A percentile compares a stretch with the other conserved stretches of the same genome.
These are phyloP conservation scores for Rhodocollybia butyracea DNA, from an alignment of 768 basidiomycete genomes.

Conservation along the genomic window DNA sequence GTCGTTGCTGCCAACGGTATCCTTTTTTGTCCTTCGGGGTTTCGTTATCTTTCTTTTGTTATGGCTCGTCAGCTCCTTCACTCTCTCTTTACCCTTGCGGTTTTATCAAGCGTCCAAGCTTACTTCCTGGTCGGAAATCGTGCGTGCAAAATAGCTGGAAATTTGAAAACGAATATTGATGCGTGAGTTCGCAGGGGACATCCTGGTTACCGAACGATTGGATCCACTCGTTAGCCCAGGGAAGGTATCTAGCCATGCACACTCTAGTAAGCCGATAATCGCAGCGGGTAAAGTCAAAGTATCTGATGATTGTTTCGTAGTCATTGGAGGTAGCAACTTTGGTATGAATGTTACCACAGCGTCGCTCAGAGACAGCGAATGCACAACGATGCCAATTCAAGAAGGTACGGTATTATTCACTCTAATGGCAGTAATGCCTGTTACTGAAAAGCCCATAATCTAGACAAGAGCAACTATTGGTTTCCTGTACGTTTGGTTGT, in stretches of 20 bases:
- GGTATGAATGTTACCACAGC: slow-evolving; percentile 37
- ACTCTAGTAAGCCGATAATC: slow-evolving; percentile 32
- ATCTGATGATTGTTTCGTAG: slow-evolving; percentile 20
- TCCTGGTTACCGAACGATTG: slow-evolving; percentile 44
- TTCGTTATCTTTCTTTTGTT: background rate
- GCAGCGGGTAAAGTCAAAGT: background rate
- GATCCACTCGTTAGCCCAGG: slow-evolving; percentile 51
- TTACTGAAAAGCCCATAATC: too few species aligned
- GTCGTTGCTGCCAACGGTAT: background rate
- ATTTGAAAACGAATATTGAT: background rate
- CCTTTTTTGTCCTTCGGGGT: background rate
- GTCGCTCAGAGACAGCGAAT: slow-evolving; percentile 41
- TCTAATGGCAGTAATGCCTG: too few species aligned
- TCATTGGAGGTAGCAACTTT: slow-evolving; percentile 54
- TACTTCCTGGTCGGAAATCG: slow-evolving; percentile 10
- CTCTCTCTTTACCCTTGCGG: slow-evolving; percentile 4
- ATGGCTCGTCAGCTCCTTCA: slow-evolving; percentile 8
- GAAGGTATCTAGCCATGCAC: slow-evolving; percentile 42
- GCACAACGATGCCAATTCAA: slow-evolving; percentile 50
- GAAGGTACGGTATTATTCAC: too few species aligned
- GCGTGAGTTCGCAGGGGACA: slow-evolving; percentile 30
- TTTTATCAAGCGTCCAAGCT: slow-evolving; percentile 5
- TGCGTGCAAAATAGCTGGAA: background rate
- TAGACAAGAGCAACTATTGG: slow-evolving; percentile 38
- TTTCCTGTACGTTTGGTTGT: slow-evolving; percentile 35